Base-by-base conservation (phyloP, 352 stramenopile species). In the Globisporangium irregulare region DNA sequence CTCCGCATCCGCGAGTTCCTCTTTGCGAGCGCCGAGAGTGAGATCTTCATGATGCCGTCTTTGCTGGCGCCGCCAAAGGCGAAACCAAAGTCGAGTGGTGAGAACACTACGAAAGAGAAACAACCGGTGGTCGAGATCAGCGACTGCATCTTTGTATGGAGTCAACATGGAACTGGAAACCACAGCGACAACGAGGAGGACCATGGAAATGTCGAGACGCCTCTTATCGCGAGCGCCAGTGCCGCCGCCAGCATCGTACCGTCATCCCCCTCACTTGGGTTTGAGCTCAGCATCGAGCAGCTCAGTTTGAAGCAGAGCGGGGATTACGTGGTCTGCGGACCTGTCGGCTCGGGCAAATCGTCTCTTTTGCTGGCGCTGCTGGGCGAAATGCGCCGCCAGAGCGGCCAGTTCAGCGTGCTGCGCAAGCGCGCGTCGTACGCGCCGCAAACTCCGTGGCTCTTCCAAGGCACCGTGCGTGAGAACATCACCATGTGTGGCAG, bases 341-440 rank as follows among this genome's bases (percentile, higher is more conserved):
- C 81, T 2, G 95, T 99, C 1, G 98, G 97, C 1, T 86, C 81
- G 15, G 97, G 97, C 2, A 99, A 99, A 73, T 98, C 89, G 27
- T 99, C 93, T 0, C 84, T 99, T 1, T 74, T 99, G 18, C 86
- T 95, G 5, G 93, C 94, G 4, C 75, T 99, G 55, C 72, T 99
- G 1, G 97, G 97, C 9, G 97, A 99, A 74, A 98, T 99, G 86
- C 84, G 91, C 27, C 77, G 66, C 51, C 64, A 70, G n/a, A 65
- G 59, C 9, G 79, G 79, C 41, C 32, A 48, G 6, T 64, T 82
- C 6, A 22, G 56, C 29, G 22, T 84, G 3, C 25, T 54, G 2
- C 62, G 68, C 14, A 55, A 70, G 1, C 62, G 67, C 10, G 73
- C 77, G 3, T 84, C 91, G 3, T 97, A 93, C 67, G 82, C 83